Base-by-base conservation (phyloP, 495 filamentous ascomycete species). In the Hyaloscypha hepaticicola region DNA sequence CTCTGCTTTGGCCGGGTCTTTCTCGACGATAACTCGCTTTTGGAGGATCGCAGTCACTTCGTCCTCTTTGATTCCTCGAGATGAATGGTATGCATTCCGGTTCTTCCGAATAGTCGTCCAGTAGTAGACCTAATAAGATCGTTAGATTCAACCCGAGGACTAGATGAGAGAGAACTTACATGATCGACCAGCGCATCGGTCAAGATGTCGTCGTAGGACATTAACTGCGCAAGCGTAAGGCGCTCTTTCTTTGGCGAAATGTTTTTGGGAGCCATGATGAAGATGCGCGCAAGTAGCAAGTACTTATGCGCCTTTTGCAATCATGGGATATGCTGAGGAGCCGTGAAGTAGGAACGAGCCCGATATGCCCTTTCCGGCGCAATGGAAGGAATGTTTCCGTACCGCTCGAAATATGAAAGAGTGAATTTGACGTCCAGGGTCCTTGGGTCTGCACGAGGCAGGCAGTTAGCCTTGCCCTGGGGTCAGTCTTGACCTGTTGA, bases 31-130 rank as follows among this genome's bases (percentile, higher is more conserved):
- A 26, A 96, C 84, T 63, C 88, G 80, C 63, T 85, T 80, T 50
- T 92, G 89, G 27, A 99, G 81, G 58, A 96, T 90, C 61, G 84
- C 81, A 48, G 89, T 82, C 26, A 98, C 82, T 11, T 90, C 89
- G 55, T 94, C 90, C 72, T 96, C 91, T 59, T 81, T 83, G 55
- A 98, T 81, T 16, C 91, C 90, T 59, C 96, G 86, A 19, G 87
- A 90, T 8, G 91, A 83, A 70, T 88, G 89, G 77, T 96, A 99
- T 62, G 90, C 90, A 48, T 85, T 87, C 49, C 90, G 89, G 69
- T 97, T 97, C 75, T 99, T 99, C 53, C 93, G 92, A 50, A 96
- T 96, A 9, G 84, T 90, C 14, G 93, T 93, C 95, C 96, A 98
- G 77, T 90, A 98, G 73, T 90, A 96, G 16, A 89, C 87, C 96